Conservation (phyloP, 306 rosid species). For the Inga laurina region DNA sequence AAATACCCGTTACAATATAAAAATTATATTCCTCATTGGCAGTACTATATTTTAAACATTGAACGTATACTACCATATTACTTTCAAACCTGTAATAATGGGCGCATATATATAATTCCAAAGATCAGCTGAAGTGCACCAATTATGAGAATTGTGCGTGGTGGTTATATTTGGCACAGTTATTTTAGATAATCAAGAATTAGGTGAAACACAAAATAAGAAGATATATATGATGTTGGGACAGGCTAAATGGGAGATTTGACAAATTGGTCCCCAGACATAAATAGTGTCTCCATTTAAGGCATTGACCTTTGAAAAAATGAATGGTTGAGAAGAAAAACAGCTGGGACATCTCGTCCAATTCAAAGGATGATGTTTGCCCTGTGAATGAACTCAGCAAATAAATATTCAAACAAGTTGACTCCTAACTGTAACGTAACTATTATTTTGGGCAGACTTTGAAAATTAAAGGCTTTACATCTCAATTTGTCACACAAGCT, state of each 20-base stretch:
- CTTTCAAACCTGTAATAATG: neutral
- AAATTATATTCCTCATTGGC: neutral
- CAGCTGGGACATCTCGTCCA: neutral
- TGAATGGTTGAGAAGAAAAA: neutral
- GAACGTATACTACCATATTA: neutral
- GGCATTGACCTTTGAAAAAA: neutral
- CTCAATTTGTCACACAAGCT: neutral
- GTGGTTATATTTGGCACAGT: neutral
- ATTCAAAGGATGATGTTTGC: neutral
- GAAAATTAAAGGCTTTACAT: neutral
- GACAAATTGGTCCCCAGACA: constrained; percentile 4
- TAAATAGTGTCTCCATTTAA: neutral
- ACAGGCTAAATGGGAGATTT: neutral
- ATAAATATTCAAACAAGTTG: constrained; percentile 23
- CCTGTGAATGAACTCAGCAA: neutral
- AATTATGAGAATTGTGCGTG: neutral
- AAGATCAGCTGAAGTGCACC: neutral
- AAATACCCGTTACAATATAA: neutral
- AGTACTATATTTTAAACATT: neutral
- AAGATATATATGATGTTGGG: neutral
- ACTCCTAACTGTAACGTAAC: neutral
- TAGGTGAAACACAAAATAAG: neutral
- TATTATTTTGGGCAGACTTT: neutral
- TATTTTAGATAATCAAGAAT: neutral
- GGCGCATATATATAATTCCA: neutral